Base-by-base conservation (phyloP, 805 yeast species). In the Starmerella lactis-condensi region DNA sequence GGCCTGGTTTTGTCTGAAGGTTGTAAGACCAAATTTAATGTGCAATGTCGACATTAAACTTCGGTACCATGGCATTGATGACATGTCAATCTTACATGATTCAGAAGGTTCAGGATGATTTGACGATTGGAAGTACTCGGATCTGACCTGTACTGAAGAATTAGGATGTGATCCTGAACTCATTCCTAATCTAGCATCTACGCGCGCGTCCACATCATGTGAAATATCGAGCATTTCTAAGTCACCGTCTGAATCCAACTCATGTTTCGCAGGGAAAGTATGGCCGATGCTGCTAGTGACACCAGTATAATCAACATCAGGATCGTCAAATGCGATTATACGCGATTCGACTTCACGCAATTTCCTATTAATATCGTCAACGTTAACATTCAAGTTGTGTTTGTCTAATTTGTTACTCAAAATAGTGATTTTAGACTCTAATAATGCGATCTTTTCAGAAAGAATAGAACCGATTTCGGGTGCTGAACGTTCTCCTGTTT, bases 1-100 rank as follows among this genome's bases (percentile, higher is more conserved):
- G 22, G 75, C 54, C 48, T 89, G 98, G 50, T 85, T 77, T 4
- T 71, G 65, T 34, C 98, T 62, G 52, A 89, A 89, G 2, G 64
- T 60, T 4, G 55, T 47, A 21, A 89, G 52, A 20, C 70, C 65
- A 56, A 89, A 89, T 4, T 62, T 65, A 5, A 62, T 52, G 15
- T 61, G 60, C 20, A 89, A 57, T 8, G 68, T 65, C 2, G 52
- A 50, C 44, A 65, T 61, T 0, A 79, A 73, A 34, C 83, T 95
- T 2, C 56, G 46, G 1, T 89, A 65, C 75, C 92, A 85, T 3
- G 62, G 60, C 36, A 50, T 8, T 9, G 19, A 21, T 22, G 13
- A 17, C 18, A 16, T 12, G 14, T 11, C 11, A 13, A 5, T 14
- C n/a, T 21, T 11, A 11, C 11, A n/a, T 11, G 23, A 21, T 11